A percentile compares a stretch with the other conserved stretches of the same genome.
Conservation (phyloP, 129 eudicot genomes). For the Scalesia atractyloides region DNA sequence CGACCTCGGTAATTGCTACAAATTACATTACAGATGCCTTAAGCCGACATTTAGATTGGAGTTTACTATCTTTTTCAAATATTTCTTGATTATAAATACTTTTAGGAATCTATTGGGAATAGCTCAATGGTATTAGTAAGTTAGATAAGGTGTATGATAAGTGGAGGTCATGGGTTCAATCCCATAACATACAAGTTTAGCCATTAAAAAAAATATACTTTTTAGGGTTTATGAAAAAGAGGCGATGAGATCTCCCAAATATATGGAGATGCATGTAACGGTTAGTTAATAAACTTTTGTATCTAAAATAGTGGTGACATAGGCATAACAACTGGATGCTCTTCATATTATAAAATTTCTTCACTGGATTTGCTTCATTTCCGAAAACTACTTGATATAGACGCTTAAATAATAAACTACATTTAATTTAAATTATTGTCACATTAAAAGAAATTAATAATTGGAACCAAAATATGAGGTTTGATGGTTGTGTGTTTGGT, state of each 20-base stretch:
- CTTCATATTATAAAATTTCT: not conserved
- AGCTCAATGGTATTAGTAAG: too few species aligned
- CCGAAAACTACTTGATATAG: not conserved
- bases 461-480: not conserved
- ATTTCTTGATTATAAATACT: too few species aligned
- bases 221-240: too few species aligned
- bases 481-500: slow-evolving; percentile 8
- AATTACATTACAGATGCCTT: too few species aligned
- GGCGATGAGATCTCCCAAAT: not conserved
- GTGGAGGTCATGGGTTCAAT: too few species aligned
- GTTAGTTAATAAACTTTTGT: not conserved
- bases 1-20: too few species aligned
- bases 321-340: not conserved
- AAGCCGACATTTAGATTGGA: too few species aligned
- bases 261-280: not conserved
- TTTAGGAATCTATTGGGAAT: too few species aligned
- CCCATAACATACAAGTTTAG: too few species aligned
- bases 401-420: not conserved
- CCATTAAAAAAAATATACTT: too few species aligned
- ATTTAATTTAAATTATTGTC: not conserved
- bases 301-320: not conserved
- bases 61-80: too few species aligned
- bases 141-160: too few species aligned
- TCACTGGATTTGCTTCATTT: not conserved
- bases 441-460: not conserved